Base-by-base conservation (phyloP, 1,284 basidiomycete genomes). In the Ustilago shanxiensis region DNA sequence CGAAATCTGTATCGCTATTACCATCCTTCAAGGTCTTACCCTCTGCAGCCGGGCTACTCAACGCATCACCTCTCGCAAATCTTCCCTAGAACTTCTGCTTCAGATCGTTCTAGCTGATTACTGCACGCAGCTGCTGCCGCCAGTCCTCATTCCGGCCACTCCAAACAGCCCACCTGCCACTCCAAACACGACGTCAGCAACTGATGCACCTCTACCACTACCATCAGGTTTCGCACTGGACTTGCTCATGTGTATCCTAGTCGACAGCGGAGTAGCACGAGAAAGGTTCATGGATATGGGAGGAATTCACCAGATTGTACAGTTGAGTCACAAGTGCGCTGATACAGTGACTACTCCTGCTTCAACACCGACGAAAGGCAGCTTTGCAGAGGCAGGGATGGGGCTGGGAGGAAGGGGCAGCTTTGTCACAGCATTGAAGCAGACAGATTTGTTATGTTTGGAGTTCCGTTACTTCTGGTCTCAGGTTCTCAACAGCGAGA, bases 381-480 rank as follows among this genome's bases (percentile, higher is more conserved):
- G 44, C 14, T 56, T 58, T 13, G 57, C 60, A 8, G 55, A 22
- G 20, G 49, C 54, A n/a, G 57, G 44, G 18, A 22, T 58, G 0
- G 60, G 67, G 11, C 37, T 44, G 0, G 44, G 41, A 1, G 55
- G 52, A 3, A 50, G 60, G 24, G 41, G 39, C 0, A 53, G 60
- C 18, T 56, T 63, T 37, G 56, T 73, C 6, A 41, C 45, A 0
- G 75, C 71, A 5, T 22, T 73, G 11, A 77, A 77, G 52, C 71
- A 77, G 66, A 77, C 71, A 22, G 75, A 77, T 49, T 58, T 77
- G 59, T 47, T 67, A 18, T 77, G 75, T 49, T 51, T 77, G 54
- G 75, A 77, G 47, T 77, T 77, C 49, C 47, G 75, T 7, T 77
- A 77, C 63, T 77, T 77, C 16, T 73, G 71, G 66, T 61, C 67